Percentiles rank a stretch among this genome's conserved stretches.
These are phyloP conservation scores for Trametes elegans DNA, from an alignment of 768 basidiomycete species.

Conservation along the genomic window DNA sequence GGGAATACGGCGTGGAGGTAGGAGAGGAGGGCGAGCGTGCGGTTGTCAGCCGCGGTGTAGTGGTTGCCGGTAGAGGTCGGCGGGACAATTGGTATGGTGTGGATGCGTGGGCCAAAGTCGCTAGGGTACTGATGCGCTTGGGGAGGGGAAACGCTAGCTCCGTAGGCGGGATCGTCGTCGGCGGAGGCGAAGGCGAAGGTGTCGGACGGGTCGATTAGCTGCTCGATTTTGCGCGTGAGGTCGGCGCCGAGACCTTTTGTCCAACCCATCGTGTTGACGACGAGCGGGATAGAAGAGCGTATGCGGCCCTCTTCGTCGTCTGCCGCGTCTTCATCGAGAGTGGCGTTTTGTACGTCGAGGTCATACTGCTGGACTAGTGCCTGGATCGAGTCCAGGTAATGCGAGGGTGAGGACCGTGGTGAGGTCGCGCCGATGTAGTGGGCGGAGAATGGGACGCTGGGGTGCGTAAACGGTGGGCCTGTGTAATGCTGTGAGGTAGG, in stretches of 20 bases:
- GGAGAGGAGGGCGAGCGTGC: slow-evolving; percentile 67
- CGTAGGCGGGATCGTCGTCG: slow-evolving; percentile 9
- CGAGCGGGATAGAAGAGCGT: slow-evolving; percentile 66
- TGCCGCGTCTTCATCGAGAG: slow-evolving; percentile 22
- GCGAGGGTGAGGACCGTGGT: slow-evolving; percentile 71
- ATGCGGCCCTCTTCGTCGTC: slow-evolving; percentile 40
- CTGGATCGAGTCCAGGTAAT: slow-evolving; percentile 70
- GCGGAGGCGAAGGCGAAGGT: slow-evolving; percentile 47
- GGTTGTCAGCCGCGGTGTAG: slow-evolving; percentile 65
- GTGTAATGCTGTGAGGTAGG: not conserved
- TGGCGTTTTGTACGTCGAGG: slow-evolving; percentile 60
- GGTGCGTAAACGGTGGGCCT: slow-evolving; percentile 92
- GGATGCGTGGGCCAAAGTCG: not conserved
- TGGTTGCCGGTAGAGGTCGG: slow-evolving; percentile 42
- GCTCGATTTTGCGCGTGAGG: slow-evolving; percentile 67
- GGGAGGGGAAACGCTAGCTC: not conserved
- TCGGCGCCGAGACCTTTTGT: slow-evolving; percentile 90
- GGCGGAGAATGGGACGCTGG: slow-evolving; percentile 61
- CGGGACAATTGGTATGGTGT: slow-evolving; percentile 44
- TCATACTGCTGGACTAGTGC: slow-evolving; percentile 66
- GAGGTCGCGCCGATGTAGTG: slow-evolving; percentile 83
- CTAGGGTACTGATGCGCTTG: not conserved
- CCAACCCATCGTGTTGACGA: slow-evolving; percentile 98
- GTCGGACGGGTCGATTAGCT: slow-evolving; percentile 55
- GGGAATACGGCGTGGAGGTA: slow-evolving; percentile 65